These are phyloP conservation scores for Kodamaea fungicola DNA, from an alignment of 1,139 yeast genomes.

Conservation along the genomic window DNA sequence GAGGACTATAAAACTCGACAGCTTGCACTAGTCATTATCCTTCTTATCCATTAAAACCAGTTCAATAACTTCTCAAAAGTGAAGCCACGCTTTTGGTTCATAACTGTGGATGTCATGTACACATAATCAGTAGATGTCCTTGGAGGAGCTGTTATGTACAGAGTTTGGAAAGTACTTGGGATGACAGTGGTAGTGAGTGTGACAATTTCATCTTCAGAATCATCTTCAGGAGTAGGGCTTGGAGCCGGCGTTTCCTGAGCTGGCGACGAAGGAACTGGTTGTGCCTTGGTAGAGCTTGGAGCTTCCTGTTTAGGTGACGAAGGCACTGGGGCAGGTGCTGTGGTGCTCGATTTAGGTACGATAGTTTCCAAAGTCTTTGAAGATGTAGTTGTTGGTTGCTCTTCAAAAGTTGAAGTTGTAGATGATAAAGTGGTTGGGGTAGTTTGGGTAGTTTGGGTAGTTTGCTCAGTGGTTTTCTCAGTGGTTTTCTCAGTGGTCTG, in stretches of 20 bases:
- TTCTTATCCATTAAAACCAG: conserved; percentile 1
- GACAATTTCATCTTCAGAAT: not conserved
- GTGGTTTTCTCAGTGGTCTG: not conserved
- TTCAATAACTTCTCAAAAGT: conserved; percentile 6
- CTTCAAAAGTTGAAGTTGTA: not conserved
- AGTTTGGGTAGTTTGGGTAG: conserved; percentile 3
- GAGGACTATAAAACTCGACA: not conserved
- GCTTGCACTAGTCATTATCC: not conserved
- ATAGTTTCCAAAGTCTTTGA: not conserved
- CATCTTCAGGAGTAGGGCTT: not conserved
- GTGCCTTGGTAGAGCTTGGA: not conserved
- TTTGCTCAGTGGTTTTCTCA: not conserved
- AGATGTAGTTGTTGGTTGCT: conserved; percentile 2
- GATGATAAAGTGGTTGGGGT: not conserved
- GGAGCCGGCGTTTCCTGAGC: conserved; percentile 1
- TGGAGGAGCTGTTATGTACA: conserved; percentile 12
- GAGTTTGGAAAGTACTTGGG: conserved; percentile 11
- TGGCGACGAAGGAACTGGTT: not conserved
- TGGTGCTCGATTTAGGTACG: conserved; percentile 4
- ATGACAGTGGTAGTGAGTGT: conserved; percentile 3
- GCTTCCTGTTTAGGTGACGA: conserved; percentile 1
- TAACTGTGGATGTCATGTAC: conserved; percentile 5
- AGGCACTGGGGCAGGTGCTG: conserved; percentile 3
- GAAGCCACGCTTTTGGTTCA: conserved; percentile 4
- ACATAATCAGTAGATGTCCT: conserved; percentile 8